Conservation (phyloP, 495 filamentous ascomycete genomes). For the Penicillium desertorum region DNA sequence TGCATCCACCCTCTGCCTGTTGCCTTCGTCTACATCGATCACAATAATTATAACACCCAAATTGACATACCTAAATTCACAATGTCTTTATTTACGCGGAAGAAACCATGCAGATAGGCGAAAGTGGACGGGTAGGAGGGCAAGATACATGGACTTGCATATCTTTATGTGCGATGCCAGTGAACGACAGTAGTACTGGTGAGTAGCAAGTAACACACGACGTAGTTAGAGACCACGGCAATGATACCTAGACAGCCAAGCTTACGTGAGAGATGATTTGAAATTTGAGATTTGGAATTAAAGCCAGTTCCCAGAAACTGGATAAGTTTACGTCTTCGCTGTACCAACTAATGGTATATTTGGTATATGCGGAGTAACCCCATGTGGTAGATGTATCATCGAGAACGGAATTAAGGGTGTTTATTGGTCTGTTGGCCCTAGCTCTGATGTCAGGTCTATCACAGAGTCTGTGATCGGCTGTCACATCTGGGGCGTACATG, state of each 20-base stretch:
- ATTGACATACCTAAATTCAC: background rate
- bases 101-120: background rate
- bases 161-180: background rate
- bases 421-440: slow-evolving; percentile 16
- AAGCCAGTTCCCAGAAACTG: background rate
- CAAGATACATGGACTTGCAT: background rate
- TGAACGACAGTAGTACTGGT: background rate
- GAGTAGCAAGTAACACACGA: background rate
- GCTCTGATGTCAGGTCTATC: slow-evolving; percentile 8
- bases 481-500: slow-evolving; percentile 21
- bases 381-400: slow-evolving; percentile 5
- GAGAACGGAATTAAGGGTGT: background rate
- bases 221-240: background rate
- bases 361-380: background rate
- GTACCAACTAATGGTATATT: background rate
- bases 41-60: background rate
- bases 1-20: background rate
- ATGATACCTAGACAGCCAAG: background rate
- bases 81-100: background rate
- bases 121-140: background rate
- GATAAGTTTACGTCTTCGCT: background rate
- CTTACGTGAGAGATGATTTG: background rate
- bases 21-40: background rate
- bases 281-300: slow-evolving; percentile 9
- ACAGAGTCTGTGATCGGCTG: slow-evolving; percentile 15